Evolutionary conservation across 306 rosid species (phyloP).

Genomic region (Myrica gale): DNA sequence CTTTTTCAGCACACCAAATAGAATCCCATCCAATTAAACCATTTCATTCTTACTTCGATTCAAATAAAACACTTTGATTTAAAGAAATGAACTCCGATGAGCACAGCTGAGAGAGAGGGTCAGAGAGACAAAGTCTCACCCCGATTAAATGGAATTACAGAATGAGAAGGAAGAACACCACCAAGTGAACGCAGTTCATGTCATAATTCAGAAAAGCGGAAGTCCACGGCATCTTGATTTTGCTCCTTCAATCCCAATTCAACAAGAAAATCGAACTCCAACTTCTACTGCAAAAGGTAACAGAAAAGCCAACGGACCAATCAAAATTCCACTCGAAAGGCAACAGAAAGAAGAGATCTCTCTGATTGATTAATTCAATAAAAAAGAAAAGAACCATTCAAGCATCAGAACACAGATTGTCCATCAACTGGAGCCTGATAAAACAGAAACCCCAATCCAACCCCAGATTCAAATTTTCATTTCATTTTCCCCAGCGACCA

Average conservation of each 20-base stretch:
- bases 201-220: constrained; percentile 57
- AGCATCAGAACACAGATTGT: neutral
- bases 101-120: neutral
- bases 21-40: neutral
- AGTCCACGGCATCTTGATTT: constrained; percentile 90
- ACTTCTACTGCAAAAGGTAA: constrained; percentile 35
- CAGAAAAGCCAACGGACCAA: constrained; percentile 7
- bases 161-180: constrained; percentile 88
- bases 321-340: neutral
- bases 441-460: too few relatives aligned
- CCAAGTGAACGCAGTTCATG: constrained; percentile 79
- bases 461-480: too few relatives aligned
- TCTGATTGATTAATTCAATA: neutral
- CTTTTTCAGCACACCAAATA: neutral
- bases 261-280: constrained; percentile 22
- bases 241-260: constrained; percentile 39
- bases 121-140: constrained; percentile 42
- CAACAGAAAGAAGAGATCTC: neutral
- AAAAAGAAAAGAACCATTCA: constrained; percentile 5
- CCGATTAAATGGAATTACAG: constrained; percentile 61
- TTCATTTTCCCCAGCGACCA: neutral
- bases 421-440: neutral
- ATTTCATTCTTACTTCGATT: neutral
- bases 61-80: neutral
- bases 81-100: neutral